phyloP scores from a whole-genome alignment of 805 yeast species.

The Saccharomycopsis selenospora region DNA sequence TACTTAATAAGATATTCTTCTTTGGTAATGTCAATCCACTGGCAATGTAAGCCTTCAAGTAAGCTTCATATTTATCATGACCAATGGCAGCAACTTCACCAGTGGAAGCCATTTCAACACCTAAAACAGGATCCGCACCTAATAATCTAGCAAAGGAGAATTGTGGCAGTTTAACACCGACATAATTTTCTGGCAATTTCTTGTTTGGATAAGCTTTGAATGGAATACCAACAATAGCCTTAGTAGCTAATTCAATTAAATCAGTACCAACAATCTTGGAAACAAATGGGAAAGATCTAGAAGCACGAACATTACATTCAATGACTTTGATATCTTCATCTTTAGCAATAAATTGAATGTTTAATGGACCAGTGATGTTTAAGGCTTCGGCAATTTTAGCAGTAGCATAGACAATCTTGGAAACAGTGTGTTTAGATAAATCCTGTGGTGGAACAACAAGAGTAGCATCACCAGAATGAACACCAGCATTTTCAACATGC shows the following conservation, averaged over 20 bases:
- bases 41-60: slow-evolving; percentile 86
- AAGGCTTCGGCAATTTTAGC: slow-evolving; percentile 93
- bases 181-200: slow-evolving; percentile 85
- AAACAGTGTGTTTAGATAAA: slow-evolving; percentile 83
- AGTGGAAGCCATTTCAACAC: slow-evolving; percentile 99
- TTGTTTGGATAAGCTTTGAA: slow-evolving; percentile 85
- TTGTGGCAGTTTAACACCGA: slow-evolving; percentile 95
- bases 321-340: slow-evolving; percentile 94
- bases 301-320: slow-evolving; percentile 97
- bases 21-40: slow-evolving; percentile 94
- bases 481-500: slow-evolving; percentile 99
- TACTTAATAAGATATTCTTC: slow-evolving; percentile 86
- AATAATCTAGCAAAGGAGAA: slow-evolving; percentile 94
- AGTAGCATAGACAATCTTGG: slow-evolving; percentile 88
- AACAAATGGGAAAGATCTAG: slow-evolving; percentile 98
- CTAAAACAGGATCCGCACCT: slow-evolving; percentile 96
- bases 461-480: slow-evolving; percentile 98
- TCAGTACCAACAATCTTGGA: slow-evolving; percentile 96
- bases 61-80: slow-evolving; percentile 93
- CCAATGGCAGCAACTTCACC: slow-evolving; percentile 99
- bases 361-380: slow-evolving; percentile 95
- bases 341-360: slow-evolving; percentile 94
- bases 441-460: slow-evolving; percentile 96
- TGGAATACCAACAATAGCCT: slow-evolving; percentile 86
- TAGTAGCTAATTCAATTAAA: slow-evolving; percentile 94